phyloP scores from a whole-genome alignment of 306 rosid genomes.

The Alnus glutinosa region DNA sequence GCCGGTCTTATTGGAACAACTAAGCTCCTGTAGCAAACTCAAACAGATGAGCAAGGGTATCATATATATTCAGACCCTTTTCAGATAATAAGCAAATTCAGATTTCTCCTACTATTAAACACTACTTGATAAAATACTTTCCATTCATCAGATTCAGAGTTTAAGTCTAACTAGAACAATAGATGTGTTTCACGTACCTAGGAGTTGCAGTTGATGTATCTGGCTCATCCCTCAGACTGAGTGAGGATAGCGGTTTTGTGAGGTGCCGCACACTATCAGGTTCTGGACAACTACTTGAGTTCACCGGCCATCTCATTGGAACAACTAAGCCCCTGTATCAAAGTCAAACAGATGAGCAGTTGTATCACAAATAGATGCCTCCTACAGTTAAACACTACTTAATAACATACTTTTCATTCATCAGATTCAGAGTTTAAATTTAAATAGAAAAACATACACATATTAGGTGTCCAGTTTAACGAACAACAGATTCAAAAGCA shows the following conservation, averaged over 20 bases:
- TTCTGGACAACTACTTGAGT: not conserved
- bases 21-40: conserved; percentile 19
- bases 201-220: conserved; percentile 17
- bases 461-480: not conserved
- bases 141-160: too few species aligned
- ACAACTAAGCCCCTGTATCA: conserved; percentile 19
- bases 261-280: not conserved
- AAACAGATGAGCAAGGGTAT: not conserved
- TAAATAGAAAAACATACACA: too few species aligned
- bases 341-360: not conserved
- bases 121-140: too few species aligned
- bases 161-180: not conserved
- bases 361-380: too few species aligned
- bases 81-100: too few species aligned
- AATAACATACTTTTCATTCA: too few species aligned
- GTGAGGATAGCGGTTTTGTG: conserved; percentile 20
- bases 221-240: conserved; percentile 9
- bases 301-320: conserved; percentile 46
- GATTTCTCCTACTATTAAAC: too few species aligned
- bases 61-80: too few species aligned
- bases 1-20: conserved; percentile 44
- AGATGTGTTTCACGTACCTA: conserved; percentile 17
- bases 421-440: too few species aligned
- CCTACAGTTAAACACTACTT: too few species aligned
- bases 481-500: not conserved